phyloP scores from a whole-genome alignment of 768 basidiomycete species.

The Mycena amicta region DNA sequence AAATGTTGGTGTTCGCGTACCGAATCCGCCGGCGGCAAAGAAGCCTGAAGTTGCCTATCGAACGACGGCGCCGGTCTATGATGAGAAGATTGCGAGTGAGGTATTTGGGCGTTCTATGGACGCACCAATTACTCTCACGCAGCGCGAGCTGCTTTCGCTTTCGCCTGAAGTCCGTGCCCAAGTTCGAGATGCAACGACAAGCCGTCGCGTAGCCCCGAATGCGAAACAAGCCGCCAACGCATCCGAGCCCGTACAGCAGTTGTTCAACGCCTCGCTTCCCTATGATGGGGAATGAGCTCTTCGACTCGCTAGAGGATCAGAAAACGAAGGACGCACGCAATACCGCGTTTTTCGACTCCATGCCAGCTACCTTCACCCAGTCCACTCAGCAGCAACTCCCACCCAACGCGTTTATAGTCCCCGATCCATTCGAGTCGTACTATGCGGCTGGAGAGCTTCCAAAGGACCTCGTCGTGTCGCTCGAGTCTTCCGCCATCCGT shows the following conservation, averaged over 20 bases:
- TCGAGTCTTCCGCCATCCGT: conserved; percentile 16
- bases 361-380: conserved; percentile 2
- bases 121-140: conserved; percentile 20
- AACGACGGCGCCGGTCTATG: conserved; percentile 20
- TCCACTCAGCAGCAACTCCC: neutral
- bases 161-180: conserved; percentile 22
- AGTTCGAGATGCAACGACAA: conserved; percentile 22
- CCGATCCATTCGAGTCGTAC: neutral
- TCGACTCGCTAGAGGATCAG: neutral
- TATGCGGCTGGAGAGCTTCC: neutral
- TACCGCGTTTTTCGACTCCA: neutral
- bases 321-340: neutral
- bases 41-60: conserved; percentile 23
- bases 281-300: neutral
- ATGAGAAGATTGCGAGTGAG: conserved; percentile 12
- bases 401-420: neutral
- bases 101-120: conserved; percentile 24
- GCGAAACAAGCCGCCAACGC: neutral
- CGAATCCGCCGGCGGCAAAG: neutral
- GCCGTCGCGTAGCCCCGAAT: neutral
- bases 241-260: neutral
- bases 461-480: neutral
- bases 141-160: conserved; percentile 23
- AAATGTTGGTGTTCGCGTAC: conserved; percentile 10
- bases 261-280: neutral